Evolutionary conservation across 2,329 filamentous ascomycete species (phyloP).

Genomic region (Knufia petricola): DNA sequence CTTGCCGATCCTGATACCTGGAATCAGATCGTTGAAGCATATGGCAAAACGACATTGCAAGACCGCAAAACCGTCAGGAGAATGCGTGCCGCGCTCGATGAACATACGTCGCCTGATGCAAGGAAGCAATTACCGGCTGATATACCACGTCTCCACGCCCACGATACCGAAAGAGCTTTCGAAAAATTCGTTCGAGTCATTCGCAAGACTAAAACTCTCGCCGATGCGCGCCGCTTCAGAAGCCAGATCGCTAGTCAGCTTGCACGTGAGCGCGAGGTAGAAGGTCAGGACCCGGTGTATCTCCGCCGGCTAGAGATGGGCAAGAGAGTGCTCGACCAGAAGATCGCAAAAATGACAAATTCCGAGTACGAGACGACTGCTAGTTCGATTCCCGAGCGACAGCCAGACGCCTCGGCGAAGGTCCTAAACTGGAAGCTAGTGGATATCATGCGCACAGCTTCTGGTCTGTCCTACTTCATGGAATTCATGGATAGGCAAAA

Average conservation of each 20-base stretch:
- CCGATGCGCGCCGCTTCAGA: slow-evolving; percentile 82
- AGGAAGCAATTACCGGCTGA: slow-evolving; percentile 54
- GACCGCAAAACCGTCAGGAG: slow-evolving; percentile 92
- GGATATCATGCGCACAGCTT: slow-evolving; percentile 80
- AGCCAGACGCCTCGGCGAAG: slow-evolving; percentile 38
- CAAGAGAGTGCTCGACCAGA: slow-evolving; percentile 79
- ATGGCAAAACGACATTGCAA: slow-evolving; percentile 75
- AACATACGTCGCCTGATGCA: slow-evolving; percentile 78
- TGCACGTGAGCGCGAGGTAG: slow-evolving; percentile 68
- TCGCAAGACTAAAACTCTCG: slow-evolving; percentile 77
- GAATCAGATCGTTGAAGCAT: slow-evolving; percentile 92
- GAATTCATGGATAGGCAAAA: slow-evolving; percentile 94
- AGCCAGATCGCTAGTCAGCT: slow-evolving; percentile 88
- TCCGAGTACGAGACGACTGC: slow-evolving; percentile 30
- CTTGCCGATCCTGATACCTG: slow-evolving; percentile 89
- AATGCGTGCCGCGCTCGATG: slow-evolving; percentile 80
- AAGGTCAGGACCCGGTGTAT: slow-evolving; percentile 76
- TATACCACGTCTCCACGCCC: slow-evolving; percentile 69
- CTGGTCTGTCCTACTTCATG: slow-evolving; percentile 96
- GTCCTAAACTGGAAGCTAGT: slow-evolving; percentile 67
- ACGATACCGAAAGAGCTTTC: slow-evolving; percentile 84
- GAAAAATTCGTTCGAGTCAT: slow-evolving; percentile 89
- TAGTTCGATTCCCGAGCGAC: slow-evolving; percentile 24
- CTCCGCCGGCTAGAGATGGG: slow-evolving; percentile 84
- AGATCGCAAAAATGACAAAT: slow-evolving; percentile 68